Evolutionary conservation across 2,329 filamentous ascomycete species (phyloP).

Genomic region (Colletotrichum brevisporum): DNA sequence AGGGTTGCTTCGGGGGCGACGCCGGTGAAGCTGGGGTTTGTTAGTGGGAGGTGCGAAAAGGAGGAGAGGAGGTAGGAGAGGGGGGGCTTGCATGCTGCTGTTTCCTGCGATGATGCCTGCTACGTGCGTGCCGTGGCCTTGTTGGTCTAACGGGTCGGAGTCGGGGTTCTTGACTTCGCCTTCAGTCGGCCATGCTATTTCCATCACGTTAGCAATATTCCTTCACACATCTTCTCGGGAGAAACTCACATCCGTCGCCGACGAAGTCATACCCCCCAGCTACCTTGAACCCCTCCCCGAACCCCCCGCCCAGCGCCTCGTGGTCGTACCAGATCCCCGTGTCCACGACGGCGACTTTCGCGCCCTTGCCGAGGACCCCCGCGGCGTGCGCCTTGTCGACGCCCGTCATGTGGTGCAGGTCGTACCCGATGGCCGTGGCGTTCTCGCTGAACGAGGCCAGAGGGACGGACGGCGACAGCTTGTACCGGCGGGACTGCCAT

Average conservation of each 20-base stretch:
- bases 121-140: conserved; percentile 55
- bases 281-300: conserved; percentile 35
- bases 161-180: conserved; percentile 49
- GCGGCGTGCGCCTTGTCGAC: conserved; percentile 54
- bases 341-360: conserved; percentile 34
- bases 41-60: not conserved
- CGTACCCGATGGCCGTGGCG: conserved; percentile 47
- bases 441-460: conserved; percentile 21
- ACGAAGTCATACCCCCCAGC: conserved; percentile 36
- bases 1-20: conserved; percentile 34
- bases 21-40: conserved; percentile 21
- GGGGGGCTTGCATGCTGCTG: conserved; percentile 26
- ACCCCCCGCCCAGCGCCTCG: conserved; percentile 34
- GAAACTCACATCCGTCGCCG: conserved; percentile 38
- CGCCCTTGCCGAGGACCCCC: conserved; percentile 46
- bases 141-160: conserved; percentile 51
- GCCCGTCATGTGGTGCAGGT: conserved; percentile 54
- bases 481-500: conserved; percentile 34
- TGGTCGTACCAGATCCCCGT: conserved; percentile 34
- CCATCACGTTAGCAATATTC: not conserved
- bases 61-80: not conserved
- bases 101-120: conserved; percentile 48
- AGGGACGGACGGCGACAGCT: conserved; percentile 21
- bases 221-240: too few species aligned
- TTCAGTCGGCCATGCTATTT: conserved; percentile 39